Evolutionary conservation across 768 basidiomycete species (phyloP).

Genomic region (Kwoniella sp.): DNA sequence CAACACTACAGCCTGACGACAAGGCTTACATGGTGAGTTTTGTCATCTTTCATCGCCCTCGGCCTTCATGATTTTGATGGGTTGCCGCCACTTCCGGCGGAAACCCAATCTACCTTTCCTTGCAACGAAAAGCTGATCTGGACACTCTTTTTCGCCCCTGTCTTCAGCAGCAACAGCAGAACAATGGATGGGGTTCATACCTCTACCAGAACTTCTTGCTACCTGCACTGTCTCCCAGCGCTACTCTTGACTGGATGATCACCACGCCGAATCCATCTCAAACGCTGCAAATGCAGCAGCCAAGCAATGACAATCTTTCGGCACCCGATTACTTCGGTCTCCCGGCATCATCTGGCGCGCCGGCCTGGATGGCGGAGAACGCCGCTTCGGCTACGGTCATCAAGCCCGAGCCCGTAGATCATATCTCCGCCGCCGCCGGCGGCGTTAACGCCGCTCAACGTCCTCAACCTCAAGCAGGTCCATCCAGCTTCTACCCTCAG

Average conservation of each 20-base stretch:
- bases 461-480: constrained; percentile 20
- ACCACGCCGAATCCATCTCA: constrained; percentile 4
- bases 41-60: no score
- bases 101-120: background rate
- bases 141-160: background rate
- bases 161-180: constrained; percentile 2
- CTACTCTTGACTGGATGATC: constrained; percentile 27
- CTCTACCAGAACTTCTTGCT: constrained; percentile 47
- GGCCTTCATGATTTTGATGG: background rate
- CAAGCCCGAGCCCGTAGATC: constrained; percentile 18
- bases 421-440: background rate
- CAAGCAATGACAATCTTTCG: background rate
- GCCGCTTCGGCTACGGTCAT: constrained; percentile 15
- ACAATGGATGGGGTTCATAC: constrained; percentile 41
- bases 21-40: background rate
- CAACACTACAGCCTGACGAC: background rate
- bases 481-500: constrained; percentile 29
- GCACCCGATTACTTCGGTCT: constrained; percentile 26
- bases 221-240: constrained; percentile 39
- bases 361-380: constrained; percentile 13
- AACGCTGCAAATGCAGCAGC: constrained; percentile 7
- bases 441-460: constrained; percentile 4
- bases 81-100: background rate
- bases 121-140: background rate
- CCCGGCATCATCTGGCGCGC: constrained; percentile 9